phyloP scores from a whole-genome alignment of 2,329 filamentous ascomycete species.

The Rhynchosporium graminicola region DNA sequence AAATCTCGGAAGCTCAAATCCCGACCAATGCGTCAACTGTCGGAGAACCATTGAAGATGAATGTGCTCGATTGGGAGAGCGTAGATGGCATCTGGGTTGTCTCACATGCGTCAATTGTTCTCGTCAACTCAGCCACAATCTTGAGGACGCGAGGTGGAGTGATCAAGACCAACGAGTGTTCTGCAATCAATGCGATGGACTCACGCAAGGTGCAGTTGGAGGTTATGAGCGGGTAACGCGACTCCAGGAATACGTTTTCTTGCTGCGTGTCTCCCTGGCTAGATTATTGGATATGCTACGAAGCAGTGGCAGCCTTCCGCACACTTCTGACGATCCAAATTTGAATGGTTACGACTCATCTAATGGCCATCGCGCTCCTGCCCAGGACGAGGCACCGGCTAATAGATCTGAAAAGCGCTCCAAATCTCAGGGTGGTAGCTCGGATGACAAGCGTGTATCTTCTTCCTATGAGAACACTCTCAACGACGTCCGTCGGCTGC shows the following conservation, averaged over 20 bases:
- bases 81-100: slow-evolving; percentile 83
- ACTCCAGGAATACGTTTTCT: slow-evolving; percentile 90
- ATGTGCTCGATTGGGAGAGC: slow-evolving; percentile 73
- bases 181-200: slow-evolving; percentile 67
- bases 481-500: slow-evolving; percentile 87
- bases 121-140: slow-evolving; percentile 67
- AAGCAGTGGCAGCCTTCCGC: slow-evolving; percentile 77
- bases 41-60: slow-evolving; percentile 91
- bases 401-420: slow-evolving; percentile 69
- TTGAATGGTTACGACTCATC: slow-evolving; percentile 65
- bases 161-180: slow-evolving; percentile 67
- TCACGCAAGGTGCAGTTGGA: slow-evolving; percentile 53
- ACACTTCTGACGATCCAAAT: slow-evolving; percentile 72
- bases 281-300: slow-evolving; percentile 84
- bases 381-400: slow-evolving; percentile 53
- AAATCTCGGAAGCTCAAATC: slow-evolving; percentile 70
- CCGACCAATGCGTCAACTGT: slow-evolving; percentile 82
- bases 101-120: slow-evolving; percentile 70
- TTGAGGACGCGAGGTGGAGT: slow-evolving; percentile 72
- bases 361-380: slow-evolving; percentile 59
- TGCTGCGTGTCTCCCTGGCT: slow-evolving; percentile 88
- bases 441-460: slow-evolving; percentile 59
- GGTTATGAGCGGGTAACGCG: slow-evolving; percentile 78
- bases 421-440: slow-evolving; percentile 68
- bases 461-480: slow-evolving; percentile 94